A percentile compares a stretch with the other conserved stretches of the same genome.
Evolutionary conservation across 2,329 filamentous ascomycete species (phyloP).

Genomic region (Fusarium decemcellulare): DNA sequence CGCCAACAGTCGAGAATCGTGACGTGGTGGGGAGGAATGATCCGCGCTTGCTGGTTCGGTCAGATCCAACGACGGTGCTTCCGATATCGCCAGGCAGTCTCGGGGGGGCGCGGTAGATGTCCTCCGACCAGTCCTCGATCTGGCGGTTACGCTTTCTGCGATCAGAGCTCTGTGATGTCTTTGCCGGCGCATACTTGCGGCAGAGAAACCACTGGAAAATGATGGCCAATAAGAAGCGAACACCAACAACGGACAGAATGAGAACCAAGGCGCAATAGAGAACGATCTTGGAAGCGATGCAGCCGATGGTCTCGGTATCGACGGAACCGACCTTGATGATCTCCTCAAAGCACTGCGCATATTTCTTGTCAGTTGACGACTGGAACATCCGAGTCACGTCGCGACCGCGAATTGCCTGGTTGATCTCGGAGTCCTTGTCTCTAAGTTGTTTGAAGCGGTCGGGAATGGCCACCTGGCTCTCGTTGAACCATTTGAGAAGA

Average conservation of each 20-base stretch:
- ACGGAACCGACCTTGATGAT: slow-evolving; percentile 97
- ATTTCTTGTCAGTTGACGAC: slow-evolving; percentile 80
- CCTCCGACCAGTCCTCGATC: slow-evolving; percentile 98
- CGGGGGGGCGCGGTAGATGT: slow-evolving; percentile 93
- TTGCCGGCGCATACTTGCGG: slow-evolving; percentile 85
- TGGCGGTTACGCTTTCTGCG: slow-evolving; percentile 89
- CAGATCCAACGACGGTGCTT: slow-evolving; percentile 74
- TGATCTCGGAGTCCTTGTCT: slow-evolving; percentile 72
- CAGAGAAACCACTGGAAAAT: slow-evolving; percentile 98
- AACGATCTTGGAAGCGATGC: slow-evolving; percentile 97
- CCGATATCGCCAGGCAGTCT: slow-evolving; percentile 83
- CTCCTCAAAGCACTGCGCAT: slow-evolving; percentile 90
- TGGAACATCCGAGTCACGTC: slow-evolving; percentile 94
- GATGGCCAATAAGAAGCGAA: slow-evolving; percentile 90
- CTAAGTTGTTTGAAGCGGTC: slow-evolving; percentile 84
- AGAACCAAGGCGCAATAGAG: slow-evolving; percentile 93
- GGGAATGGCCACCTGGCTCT: slow-evolving; percentile 81
- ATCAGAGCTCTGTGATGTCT: slow-evolving; percentile 86
- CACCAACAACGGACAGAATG: slow-evolving; percentile 88
- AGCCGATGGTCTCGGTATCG: slow-evolving; percentile 96
- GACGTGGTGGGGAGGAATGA: slow-evolving; percentile 96
- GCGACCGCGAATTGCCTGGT: slow-evolving; percentile 79
- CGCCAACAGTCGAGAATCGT: slow-evolving; percentile 92
- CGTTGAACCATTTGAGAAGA: slow-evolving; percentile 92
- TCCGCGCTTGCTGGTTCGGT: slow-evolving; percentile 82